A percentile compares a stretch with the other conserved stretches of the same genome.
These are phyloP conservation scores for Apophysomyces ossiformis DNA, from an alignment of 371 early-diverging fungal genomes.

Conservation along the genomic window DNA sequence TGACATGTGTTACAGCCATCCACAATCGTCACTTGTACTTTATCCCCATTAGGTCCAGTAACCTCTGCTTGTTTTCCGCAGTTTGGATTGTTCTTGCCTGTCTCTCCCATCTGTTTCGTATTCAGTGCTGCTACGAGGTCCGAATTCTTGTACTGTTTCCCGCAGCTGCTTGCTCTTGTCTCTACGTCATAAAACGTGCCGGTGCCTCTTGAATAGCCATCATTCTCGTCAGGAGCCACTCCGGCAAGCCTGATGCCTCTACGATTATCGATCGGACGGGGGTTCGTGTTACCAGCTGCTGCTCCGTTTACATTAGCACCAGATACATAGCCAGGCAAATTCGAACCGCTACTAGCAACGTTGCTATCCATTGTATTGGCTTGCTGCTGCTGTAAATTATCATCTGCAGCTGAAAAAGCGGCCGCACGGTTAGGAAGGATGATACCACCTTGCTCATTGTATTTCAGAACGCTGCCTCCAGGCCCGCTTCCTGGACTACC, in stretches of 20 bases:
- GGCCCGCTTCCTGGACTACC: no score
- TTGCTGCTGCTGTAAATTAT: no score
- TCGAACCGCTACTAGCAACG: neutral
- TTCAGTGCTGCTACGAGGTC: conserved; percentile 44
- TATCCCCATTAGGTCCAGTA: conserved; percentile 44
- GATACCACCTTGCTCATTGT: conserved; percentile 21
- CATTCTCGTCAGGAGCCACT: conserved; percentile 4
- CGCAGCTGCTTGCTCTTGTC: conserved; percentile 40
- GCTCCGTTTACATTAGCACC: neutral
- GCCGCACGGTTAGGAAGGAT: conserved; percentile 11
- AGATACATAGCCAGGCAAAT: neutral
- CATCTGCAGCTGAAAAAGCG: neutral
- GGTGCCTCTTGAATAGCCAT: conserved; percentile 20
- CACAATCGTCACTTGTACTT: conserved; percentile 42
- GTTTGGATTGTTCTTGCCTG: conserved; percentile 29
- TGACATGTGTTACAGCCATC: conserved; percentile 52
- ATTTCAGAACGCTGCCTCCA: conserved; percentile 13
- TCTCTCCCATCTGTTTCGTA: conserved; percentile 33
- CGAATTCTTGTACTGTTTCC: conserved; percentile 29
- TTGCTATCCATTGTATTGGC: neutral
- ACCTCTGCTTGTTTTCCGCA: conserved; percentile 54
- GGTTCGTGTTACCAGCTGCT: neutral
- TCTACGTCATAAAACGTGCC: conserved; percentile 46
- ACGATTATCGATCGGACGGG: neutral
- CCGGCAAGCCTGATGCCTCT: conserved; percentile 4